Evolutionary conservation across 805 yeast genomes (phyloP).

Genomic region (Kuraishia molischiana): DNA sequence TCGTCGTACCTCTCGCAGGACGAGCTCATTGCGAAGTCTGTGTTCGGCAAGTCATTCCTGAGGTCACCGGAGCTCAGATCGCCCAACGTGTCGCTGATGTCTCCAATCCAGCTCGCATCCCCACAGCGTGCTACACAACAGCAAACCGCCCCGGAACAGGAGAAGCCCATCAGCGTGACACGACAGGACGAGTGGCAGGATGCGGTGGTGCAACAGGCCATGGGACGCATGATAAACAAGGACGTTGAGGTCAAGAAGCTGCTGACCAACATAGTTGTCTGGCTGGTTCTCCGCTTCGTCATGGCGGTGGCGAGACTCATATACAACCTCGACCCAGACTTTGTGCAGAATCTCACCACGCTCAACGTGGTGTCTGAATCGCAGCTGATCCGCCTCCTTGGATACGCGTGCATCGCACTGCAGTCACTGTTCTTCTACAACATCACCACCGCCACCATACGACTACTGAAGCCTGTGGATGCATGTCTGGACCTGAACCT

Average conservation of each 20-base stretch:
- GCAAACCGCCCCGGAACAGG: too few relatives aligned
- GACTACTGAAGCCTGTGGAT: constrained; percentile 31
- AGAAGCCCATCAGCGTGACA: too few relatives aligned
- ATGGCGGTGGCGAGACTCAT: constrained; percentile 13
- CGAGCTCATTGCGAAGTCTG: neutral
- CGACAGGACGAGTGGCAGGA: constrained; percentile 22
- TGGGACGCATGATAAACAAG: constrained; percentile 31
- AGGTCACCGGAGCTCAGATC: too few relatives aligned
- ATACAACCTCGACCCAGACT: constrained; percentile 1
- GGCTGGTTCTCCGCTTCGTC: constrained; percentile 20
- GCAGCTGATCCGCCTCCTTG: neutral
- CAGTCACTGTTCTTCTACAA: constrained; percentile 15
- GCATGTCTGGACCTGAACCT: constrained; percentile 43
- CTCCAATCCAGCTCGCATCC: too few relatives aligned
- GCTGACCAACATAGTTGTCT: constrained; percentile 16
- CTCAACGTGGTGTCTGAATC: neutral
- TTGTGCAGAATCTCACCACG: neutral
- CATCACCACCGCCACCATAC: constrained; percentile 17
- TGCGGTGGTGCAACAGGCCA: constrained; percentile 34
- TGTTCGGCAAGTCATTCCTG: too few relatives aligned
- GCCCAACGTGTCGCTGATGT: too few relatives aligned
- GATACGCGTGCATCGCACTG: constrained; percentile 8
- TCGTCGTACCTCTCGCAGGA: neutral
- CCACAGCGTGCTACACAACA: too few relatives aligned
- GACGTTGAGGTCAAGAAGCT: constrained; percentile 25